Base-by-base conservation (phyloP, 208 protist species). In the Herpetomonas samuelpessoai region DNA sequence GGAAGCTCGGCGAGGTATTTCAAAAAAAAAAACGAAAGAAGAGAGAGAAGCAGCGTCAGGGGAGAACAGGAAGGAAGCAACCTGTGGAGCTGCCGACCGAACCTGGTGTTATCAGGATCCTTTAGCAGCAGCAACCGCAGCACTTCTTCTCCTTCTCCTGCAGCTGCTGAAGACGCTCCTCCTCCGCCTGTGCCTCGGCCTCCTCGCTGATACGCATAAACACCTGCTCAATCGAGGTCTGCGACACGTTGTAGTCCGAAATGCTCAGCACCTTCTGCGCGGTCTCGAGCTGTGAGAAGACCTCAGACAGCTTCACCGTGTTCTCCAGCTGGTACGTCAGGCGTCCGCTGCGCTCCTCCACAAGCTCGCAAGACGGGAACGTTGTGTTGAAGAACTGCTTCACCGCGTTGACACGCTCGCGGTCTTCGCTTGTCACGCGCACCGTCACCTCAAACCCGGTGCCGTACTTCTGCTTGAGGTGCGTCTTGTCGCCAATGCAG, bases 171-270 rank as follows among this genome's bases (percentile, higher is more conserved):
- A 27, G 39, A n/a, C 61, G 30, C 64, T 70, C 64, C 63, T 3
- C 58, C 16, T 9, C 44, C 44, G 12, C 44, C 44, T 6, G 16
- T 19, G 9, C 44, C 16, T 9, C 44, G 44, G 48, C 66, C 59
- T 61, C 63, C 53, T 66, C 64, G 54, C 66, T 83, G 39, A 86
- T 86, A 46, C 70, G 67, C 19, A 93, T 38, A 65, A 93, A 93
- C 24, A 79, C 68, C 27, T 71, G 72, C 53, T 83, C 76, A 31
- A 83, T 72, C 12, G 57, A 66, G 7, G 68, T 75, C 47, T 76
- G 74, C 18, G 51, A 62, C 3, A 81, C 59, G 38, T 27, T 57
- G 52, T 81, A 81, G 58, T 81, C 69, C 10, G 53, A 59, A 30
- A 81, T 77, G 53, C 55, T 25, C 30, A 76, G 50, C 0, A 3